Evolutionary conservation across 768 basidiomycete genomes (phyloP), one percentile per base, ranked within the genome.

Genomic region (Kwoniella shandongensis): DNA sequence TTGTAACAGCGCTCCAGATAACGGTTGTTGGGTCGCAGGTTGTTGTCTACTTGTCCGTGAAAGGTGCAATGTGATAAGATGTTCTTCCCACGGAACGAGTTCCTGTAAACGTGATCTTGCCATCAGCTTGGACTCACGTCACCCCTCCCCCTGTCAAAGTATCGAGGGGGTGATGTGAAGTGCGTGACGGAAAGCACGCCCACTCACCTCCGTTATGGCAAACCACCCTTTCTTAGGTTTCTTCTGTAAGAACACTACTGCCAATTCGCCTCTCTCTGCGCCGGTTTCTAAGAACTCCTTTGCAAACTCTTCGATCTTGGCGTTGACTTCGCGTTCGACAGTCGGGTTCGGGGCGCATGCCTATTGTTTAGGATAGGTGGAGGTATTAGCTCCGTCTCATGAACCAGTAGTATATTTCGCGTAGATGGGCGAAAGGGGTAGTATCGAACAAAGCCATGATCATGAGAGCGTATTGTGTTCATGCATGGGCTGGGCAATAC

Each of bases 1-100:
- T 52, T 62, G 59, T 20, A 70, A n/a, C 8, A 73, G 45, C n/a
- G 64, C 60, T 1, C 15, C 38, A 1, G 57, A 40, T 7, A 72
- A 47, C 13, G 54, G 35, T 13, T 46, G 44, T n/a, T n/a, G n/a
- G n/a, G n/a, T 38, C n/a, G 47, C n/a, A 22, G 40, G 44, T 12
- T 26, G 23, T 22, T 22, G 15, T n/a, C 32, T 38, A 40, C 29
- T 10, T 22, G 17, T 41, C 46, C 11, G 23, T 45, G 44, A 32
- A 26, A 62, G 53, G 32, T 48, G 39, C 4, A 68, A 41, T 2
- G 64, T 66, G 42, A 73, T 68, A 35, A 73, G 59, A 48, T 73
- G 71, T 54, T 70, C 71, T 60, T 73, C 71, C 71, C 71, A 73
- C 25, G 71, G 71, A 10, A 73, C 47, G 38, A 70, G 57, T 51